phyloP scores from a whole-genome alignment of 2,329 filamentous ascomycete species.

The Didymella segeticola region DNA sequence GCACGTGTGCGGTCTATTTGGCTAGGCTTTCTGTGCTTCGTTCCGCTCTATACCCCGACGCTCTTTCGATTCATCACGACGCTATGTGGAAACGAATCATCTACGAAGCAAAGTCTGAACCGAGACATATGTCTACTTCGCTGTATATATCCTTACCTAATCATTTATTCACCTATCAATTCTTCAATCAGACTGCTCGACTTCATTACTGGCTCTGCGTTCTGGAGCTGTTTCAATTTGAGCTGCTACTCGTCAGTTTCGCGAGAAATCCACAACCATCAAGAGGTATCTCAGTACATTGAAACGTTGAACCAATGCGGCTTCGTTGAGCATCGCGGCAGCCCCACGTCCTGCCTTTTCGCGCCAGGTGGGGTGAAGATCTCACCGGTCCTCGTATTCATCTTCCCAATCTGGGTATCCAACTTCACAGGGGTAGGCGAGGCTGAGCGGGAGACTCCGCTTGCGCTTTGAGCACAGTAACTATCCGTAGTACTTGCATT shows the following conservation, averaged over 20 bases:
- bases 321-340: background rate
- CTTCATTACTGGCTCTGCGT: background rate
- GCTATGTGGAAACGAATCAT: slow-evolving; percentile 6
- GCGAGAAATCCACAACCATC: background rate
- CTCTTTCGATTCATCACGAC: slow-evolving; percentile 12
- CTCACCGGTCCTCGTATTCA: slow-evolving; percentile 21
- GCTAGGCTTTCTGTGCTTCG: slow-evolving; percentile 9
- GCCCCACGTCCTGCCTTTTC: slow-evolving; percentile 1
- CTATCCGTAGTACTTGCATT: background rate
- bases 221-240: background rate
- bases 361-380: slow-evolving; percentile 4
- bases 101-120: slow-evolving; percentile 5
- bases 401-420: background rate
- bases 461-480: background rate
- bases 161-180: background rate
- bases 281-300: background rate
- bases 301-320: too few relatives aligned
- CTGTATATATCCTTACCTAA: slow-evolving; percentile 11
- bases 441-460: slow-evolving; percentile 1
- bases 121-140: slow-evolving; percentile 3
- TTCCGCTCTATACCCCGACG: slow-evolving; percentile 19
- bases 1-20: slow-evolving; percentile 2
- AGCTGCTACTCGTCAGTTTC: background rate
- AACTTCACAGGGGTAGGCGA: slow-evolving; percentile 5
- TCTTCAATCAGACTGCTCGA: background rate